These are phyloP conservation scores for Pelargonium australe DNA, from an alignment of 441 rosid genomes.

Conservation along the genomic window DNA sequence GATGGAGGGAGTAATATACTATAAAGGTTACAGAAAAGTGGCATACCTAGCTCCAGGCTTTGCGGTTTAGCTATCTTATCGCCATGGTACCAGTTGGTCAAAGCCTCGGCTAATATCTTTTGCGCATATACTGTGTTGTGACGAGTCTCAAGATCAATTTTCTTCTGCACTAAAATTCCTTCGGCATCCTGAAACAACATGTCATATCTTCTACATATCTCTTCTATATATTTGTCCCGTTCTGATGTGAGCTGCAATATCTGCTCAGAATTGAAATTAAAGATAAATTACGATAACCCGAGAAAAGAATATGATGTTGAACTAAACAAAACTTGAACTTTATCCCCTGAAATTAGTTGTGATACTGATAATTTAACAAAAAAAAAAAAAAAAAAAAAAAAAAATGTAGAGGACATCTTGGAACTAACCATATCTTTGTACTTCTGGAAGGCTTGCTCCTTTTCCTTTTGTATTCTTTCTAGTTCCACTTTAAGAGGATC, in stretches of 20 bases:
- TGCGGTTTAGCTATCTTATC: neutral
- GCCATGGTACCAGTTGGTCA: neutral
- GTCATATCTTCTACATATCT: constrained; percentile 20
- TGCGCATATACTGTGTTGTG: constrained; percentile 6
- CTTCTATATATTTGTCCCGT: constrained; percentile 19
- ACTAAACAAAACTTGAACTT: neutral
- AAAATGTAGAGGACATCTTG: neutral
- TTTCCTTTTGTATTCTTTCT: constrained; percentile 11
- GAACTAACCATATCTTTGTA: constrained; percentile 21
- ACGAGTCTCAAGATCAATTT: constrained; percentile 10
- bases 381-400: too few relatives aligned
- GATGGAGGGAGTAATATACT: too few relatives aligned
- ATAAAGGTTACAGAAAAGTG: neutral
- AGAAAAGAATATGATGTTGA: neutral
- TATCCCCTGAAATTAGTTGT: neutral
- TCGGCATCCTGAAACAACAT: constrained; percentile 21
- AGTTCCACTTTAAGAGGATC: constrained; percentile 24
- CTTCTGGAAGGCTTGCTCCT: constrained; percentile 17
- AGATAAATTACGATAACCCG: neutral
- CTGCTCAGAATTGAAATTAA: constrained; percentile 13
- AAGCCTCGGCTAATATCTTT: constrained; percentile 19
- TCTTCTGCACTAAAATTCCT: constrained; percentile 10
- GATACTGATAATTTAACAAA: neutral
- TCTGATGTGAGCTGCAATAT: constrained; percentile 19
- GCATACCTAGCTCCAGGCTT: constrained; percentile 6